phyloP scores from a whole-genome alignment of 148 eudicot genomes.

The Persicaria tinctoria region DNA sequence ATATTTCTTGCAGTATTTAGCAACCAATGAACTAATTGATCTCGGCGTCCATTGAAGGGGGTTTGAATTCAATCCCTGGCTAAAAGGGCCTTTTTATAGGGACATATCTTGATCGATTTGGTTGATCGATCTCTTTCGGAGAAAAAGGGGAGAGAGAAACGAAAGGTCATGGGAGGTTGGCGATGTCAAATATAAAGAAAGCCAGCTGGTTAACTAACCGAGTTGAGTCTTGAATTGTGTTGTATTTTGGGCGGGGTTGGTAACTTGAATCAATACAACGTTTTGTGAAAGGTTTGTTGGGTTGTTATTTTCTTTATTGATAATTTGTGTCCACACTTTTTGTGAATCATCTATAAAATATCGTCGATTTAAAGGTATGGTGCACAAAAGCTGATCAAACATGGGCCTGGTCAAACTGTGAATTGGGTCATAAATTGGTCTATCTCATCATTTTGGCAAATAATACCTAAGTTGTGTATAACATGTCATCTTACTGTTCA shows the following conservation, averaged over 20 bases:
- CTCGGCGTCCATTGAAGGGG: no score
- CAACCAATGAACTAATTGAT: no score
- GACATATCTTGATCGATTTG: background rate
- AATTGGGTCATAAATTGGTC: background rate
- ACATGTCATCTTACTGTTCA: no score
- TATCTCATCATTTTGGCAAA: no score
- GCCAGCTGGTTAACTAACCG: background rate
- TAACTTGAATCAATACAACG: background rate
- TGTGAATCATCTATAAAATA: background rate
- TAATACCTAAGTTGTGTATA: no score
- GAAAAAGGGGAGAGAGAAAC: background rate
- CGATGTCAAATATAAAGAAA: background rate
- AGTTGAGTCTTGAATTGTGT: background rate
- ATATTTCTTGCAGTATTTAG: no score
- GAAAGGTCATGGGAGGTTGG: background rate
- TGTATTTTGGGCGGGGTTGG: background rate
- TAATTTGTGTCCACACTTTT: constrained; percentile 7
- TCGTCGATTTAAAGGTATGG: background rate
- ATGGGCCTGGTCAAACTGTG: background rate
- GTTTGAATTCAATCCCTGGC: no score
- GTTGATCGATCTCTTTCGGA: background rate
- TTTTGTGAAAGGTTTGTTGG: background rate
- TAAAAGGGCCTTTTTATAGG: background rate
- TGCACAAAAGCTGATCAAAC: background rate
- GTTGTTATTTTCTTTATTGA: background rate